Evolutionary conservation across 2,329 filamentous ascomycete genomes (phyloP).

Genomic region (Ophiobolus disseminans): DNA sequence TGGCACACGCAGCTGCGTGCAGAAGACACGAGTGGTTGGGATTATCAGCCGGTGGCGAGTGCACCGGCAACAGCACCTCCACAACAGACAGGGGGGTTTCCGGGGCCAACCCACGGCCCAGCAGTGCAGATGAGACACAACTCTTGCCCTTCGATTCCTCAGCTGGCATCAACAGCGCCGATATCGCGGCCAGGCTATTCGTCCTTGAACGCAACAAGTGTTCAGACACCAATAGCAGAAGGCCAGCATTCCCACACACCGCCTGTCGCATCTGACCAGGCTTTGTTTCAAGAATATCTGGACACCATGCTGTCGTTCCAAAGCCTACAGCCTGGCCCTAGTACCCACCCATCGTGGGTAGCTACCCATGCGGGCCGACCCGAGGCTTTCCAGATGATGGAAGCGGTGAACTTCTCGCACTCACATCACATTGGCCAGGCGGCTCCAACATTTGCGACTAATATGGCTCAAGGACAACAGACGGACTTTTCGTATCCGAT

Average conservation of each 20-base stretch:
- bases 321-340: constrained; percentile 9
- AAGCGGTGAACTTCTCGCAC: constrained; percentile 12
- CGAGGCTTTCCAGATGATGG: constrained; percentile 15
- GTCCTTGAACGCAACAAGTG: constrained; percentile 2
- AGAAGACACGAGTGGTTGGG: not conserved
- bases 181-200: constrained; percentile 18
- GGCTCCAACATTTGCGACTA: not conserved
- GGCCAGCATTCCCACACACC: not conserved
- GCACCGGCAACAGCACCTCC: not conserved
- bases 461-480: not conserved
- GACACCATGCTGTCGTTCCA: constrained; percentile 9
- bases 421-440: not conserved
- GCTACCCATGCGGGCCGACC: constrained; percentile 21
- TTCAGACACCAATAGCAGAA: not conserved
- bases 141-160: constrained; percentile 29
- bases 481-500: not conserved
- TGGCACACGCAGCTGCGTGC: not conserved
- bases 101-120: constrained; percentile 4
- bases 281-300: constrained; percentile 8
- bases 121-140: constrained; percentile 18
- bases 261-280: constrained; percentile 1
- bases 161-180: constrained; percentile 9
- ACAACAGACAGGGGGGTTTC: constrained; percentile 1
- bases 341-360: constrained; percentile 18
- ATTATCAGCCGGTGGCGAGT: not conserved